phyloP scores from a whole-genome alignment of 2,329 filamentous ascomycete species.

The Alternaria metachromatica region DNA sequence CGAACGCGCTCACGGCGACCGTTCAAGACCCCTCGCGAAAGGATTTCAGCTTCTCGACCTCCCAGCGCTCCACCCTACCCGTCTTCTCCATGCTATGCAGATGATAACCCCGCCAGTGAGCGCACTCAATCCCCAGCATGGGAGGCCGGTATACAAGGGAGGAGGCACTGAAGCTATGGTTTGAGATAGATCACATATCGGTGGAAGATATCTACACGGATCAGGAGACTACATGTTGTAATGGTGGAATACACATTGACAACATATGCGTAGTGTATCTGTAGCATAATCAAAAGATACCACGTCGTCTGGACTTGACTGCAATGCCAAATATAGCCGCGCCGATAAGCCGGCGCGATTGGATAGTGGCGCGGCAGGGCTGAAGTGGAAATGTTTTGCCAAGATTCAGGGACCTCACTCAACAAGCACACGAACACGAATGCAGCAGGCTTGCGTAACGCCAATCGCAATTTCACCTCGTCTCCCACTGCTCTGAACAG shows the following conservation, averaged over 20 bases:
- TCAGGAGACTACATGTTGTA: neutral
- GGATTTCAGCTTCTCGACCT: neutral
- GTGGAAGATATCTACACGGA: neutral
- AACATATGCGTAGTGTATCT: neutral
- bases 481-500: conserved; percentile 4
- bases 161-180: neutral
- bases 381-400: conserved; percentile 20
- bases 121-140: neutral
- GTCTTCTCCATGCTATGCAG: neutral
- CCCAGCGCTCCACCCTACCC: neutral
- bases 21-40: neutral
- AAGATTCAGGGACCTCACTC: conserved; percentile 27
- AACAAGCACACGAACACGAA: conserved; percentile 28
- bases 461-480: conserved; percentile 11
- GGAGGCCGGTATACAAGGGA: neutral
- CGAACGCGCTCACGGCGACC: neutral
- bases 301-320: neutral
- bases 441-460: conserved; percentile 23
- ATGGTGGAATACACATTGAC: neutral
- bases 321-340: conserved; percentile 8
- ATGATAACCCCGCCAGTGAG: neutral
- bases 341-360: conserved; percentile 9
- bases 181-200: neutral
- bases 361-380: conserved; percentile 7
- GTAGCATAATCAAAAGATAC: neutral